Evolutionary conservation across 192 early-diverging fungal species (phyloP), one percentile per base, ranked within the genome.

Genomic region (Endogone sp.): DNA sequence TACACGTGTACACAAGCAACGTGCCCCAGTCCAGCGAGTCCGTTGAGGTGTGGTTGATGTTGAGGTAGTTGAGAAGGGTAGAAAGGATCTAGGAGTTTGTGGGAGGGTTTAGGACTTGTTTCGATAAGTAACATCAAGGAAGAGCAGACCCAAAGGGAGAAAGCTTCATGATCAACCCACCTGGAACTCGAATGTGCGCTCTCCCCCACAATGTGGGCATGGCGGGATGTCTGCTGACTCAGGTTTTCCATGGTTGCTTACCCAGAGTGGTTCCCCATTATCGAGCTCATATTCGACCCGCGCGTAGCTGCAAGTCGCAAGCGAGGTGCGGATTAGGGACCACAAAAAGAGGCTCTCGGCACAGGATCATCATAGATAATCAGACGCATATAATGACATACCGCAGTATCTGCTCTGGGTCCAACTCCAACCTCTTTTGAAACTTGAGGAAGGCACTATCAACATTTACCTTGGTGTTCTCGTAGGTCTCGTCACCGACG

Each of bases 1-100:
- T 85, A 75, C 97, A 99, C 23, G 95, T 85, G 73, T 92, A 98
- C 11, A 98, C 80, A 21, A 93, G 79, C 9, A 98, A 71, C 3
- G 92, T 94, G 2, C 97, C 97, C 88, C 93, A 99, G 74, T 99
- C 97, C 28, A 98, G 71, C 11, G 93, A 87, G 67, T 90, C 75
- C 0, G 80, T 65, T 23, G 85, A 83, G 0, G 73, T 82, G 59
- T 95, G 83, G 70, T 94, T 86, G 27, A 98, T 84, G 16, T 78
- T 68, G 27, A 98, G 78, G 67, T 90, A 77, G 70, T 89, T 91
- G 60, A 98, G 81, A 56, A 98, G 82, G 58, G 94, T 94, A 2
- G 96, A 95, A 81, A 97, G 86, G 44, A 95, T 86, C 88, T 90
- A 72, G 4, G 24, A 13, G 56, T 49, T 22, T 55, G 9, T 22